Percentiles rank a stretch among this genome's conserved stretches.
These are phyloP conservation scores for Cryptococcus sp. DNA, from an alignment of 1,284 basidiomycete species.

Conservation along the genomic window DNA sequence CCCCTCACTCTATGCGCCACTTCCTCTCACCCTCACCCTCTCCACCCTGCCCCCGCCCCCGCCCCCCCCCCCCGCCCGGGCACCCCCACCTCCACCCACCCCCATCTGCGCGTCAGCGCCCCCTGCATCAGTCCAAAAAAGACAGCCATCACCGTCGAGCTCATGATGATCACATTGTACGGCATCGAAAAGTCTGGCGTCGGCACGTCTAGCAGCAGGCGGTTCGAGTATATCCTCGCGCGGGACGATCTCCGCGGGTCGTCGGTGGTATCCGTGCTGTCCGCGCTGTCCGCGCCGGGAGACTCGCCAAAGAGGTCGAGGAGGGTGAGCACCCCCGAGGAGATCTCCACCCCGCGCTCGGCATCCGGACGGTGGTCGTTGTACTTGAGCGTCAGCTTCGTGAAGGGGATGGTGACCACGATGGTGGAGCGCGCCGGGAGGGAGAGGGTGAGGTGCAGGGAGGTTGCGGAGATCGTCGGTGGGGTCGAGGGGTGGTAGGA, in stretches of 20 bases:
- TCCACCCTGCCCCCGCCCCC: background rate
- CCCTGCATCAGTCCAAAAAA: slow-evolving; percentile 94
- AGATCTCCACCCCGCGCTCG: slow-evolving; percentile 88
- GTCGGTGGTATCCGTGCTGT: background rate
- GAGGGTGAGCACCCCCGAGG: slow-evolving; percentile 65
- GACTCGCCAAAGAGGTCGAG: slow-evolving; percentile 30
- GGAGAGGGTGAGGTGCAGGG: slow-evolving; percentile 66
- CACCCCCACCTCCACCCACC: slow-evolving; percentile 51
- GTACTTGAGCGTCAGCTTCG: slow-evolving; percentile 84
- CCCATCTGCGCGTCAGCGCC: slow-evolving; percentile 72
- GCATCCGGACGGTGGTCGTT: slow-evolving; percentile 95
- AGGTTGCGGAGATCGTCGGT: slow-evolving; percentile 65
- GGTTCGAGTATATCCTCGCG: slow-evolving; percentile 68
- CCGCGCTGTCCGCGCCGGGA: background rate
- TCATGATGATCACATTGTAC: slow-evolving; percentile 98
- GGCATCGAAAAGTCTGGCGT: slow-evolving; percentile 99
- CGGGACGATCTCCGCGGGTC: slow-evolving; percentile 19
- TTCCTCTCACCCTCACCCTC: background rate
- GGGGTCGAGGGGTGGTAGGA: slow-evolving; percentile 66
- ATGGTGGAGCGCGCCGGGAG: slow-evolving; percentile 67
- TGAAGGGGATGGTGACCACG: slow-evolving; percentile 67
- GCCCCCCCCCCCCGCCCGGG: slow-evolving; percentile 52
- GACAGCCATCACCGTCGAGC: slow-evolving; percentile 82
- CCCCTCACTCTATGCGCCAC: background rate
- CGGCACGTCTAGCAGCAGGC: slow-evolving; percentile 81